These are phyloP conservation scores for Mariannaea elegans DNA, from an alignment of 2,329 filamentous ascomycete species.

Conservation along the genomic window DNA sequence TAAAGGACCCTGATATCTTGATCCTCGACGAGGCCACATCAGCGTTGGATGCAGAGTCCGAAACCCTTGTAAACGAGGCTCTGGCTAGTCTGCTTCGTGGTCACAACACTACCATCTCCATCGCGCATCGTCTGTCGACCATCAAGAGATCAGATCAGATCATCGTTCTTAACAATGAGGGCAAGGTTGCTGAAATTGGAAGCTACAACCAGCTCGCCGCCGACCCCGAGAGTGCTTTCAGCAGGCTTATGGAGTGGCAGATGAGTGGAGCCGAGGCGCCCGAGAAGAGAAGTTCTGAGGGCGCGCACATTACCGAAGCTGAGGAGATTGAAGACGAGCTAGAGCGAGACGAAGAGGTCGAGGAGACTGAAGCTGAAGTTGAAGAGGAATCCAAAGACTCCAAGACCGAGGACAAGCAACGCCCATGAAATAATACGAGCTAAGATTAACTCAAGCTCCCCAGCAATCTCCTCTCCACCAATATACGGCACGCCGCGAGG, in stretches of 20 bases:
- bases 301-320: slow-evolving; percentile 57
- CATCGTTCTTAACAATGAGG: slow-evolving; percentile 87
- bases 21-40: slow-evolving; percentile 97
- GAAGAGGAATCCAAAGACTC: slow-evolving; percentile 28
- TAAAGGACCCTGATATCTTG: slow-evolving; percentile 96
- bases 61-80: slow-evolving; percentile 94
- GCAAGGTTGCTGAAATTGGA: slow-evolving; percentile 89
- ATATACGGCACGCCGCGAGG: slow-evolving; percentile 13
- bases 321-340: slow-evolving; percentile 63
- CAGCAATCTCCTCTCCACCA: not conserved
- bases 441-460: slow-evolving; percentile 12
- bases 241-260: slow-evolving; percentile 98
- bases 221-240: slow-evolving; percentile 84
- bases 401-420: slow-evolving; percentile 31
- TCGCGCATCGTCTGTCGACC: slow-evolving; percentile 93
- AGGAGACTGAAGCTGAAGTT: slow-evolving; percentile 42
- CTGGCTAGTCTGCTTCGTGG: slow-evolving; percentile 82
- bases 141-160: slow-evolving; percentile 97
- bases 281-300: slow-evolving; percentile 47
- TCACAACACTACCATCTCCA: slow-evolving; percentile 95
- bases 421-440: slow-evolving; percentile 21
- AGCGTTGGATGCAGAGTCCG: slow-evolving; percentile 93
- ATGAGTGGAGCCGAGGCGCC: slow-evolving; percentile 82
- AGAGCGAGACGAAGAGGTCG: slow-evolving; percentile 50
- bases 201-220: slow-evolving; percentile 80